A percentile compares a stretch with the other conserved stretches of the same genome.
These are phyloP conservation scores for Cladorrhinum samala DNA, from an alignment of 495 filamentous ascomycete species.

Conservation along the genomic window DNA sequence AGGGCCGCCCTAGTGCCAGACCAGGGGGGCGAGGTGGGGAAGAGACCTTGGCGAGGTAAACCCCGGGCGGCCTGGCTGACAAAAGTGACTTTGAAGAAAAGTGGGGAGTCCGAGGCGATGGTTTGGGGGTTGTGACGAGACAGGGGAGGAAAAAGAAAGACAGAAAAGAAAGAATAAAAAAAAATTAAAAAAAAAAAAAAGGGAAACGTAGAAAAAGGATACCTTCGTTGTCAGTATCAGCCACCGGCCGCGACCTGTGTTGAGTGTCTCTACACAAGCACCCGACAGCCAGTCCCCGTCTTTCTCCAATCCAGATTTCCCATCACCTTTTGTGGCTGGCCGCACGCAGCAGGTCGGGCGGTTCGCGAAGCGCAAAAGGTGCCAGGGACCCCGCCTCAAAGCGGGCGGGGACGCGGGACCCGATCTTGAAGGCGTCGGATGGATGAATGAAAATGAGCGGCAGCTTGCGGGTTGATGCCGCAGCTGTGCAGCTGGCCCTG, in stretches of 20 bases:
- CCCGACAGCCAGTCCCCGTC: constrained; percentile 19
- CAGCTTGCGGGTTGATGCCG: not conserved
- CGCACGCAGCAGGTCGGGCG: not conserved
- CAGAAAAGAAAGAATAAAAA: not conserved
- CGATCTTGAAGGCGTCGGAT: not conserved
- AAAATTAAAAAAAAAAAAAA: constrained; percentile 3
- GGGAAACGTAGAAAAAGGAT: constrained; percentile 1
- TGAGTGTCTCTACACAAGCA: constrained; percentile 14
- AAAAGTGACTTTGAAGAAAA: constrained; percentile 6
- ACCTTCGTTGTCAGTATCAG: constrained; percentile 11
- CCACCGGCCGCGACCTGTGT: constrained; percentile 21
- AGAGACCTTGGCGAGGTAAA: constrained; percentile 11
- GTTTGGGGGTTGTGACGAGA: not conserved
- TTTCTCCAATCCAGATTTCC: not conserved
- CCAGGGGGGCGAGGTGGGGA: not conserved
- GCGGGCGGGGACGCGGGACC: not conserved
- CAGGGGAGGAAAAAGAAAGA: not conserved
- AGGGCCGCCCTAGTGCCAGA: constrained; percentile 21
- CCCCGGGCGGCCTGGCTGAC: constrained; percentile 16
- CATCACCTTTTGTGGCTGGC: not conserved
- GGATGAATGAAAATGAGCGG: not conserved
- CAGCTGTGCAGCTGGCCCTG: not conserved
- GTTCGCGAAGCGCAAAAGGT: constrained; percentile 2
- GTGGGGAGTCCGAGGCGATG: not conserved
- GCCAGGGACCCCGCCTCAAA: constrained; percentile 4